Evolutionary conservation across 257 asterid genomes (phyloP).

Genomic region (Capsicum rhomboideum): DNA sequence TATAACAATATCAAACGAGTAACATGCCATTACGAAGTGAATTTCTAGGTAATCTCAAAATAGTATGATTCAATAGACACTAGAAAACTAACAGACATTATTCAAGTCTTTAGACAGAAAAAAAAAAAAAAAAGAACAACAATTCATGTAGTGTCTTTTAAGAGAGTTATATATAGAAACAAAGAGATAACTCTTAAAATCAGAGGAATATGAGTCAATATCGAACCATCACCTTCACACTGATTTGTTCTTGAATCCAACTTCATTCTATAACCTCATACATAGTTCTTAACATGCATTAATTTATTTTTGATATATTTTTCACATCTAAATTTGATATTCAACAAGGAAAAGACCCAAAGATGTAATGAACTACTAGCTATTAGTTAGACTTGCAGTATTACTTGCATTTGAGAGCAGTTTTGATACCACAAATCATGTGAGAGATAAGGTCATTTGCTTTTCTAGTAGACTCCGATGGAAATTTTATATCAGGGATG

Average conservation of each 20-base stretch:
- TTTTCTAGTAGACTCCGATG: slow-evolving; percentile 47
- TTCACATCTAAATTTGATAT: not conserved
- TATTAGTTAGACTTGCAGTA: not conserved
- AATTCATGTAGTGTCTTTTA: not conserved
- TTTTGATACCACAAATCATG: slow-evolving; percentile 8
- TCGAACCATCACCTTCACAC: slow-evolving; percentile 63
- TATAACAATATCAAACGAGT: too few species aligned
- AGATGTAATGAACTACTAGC: not conserved
- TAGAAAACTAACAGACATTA: too few species aligned
- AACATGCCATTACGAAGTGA: too few species aligned
- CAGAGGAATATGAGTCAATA: slow-evolving; percentile 47
- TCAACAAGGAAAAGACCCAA: not conserved
- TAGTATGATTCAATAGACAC: too few species aligned
- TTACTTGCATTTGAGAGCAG: slow-evolving; percentile 25
- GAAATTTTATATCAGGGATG: slow-evolving; percentile 41
- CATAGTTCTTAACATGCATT: not conserved
- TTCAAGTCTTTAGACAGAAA: too few species aligned
- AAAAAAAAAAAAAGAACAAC: not conserved
- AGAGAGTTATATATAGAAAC: not conserved
- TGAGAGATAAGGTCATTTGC: slow-evolving; percentile 50
- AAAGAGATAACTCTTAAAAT: not conserved
- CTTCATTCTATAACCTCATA: not conserved
- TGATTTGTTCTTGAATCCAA: slow-evolving; percentile 78
- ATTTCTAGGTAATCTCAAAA: too few species aligned
- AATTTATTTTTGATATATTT: too few species aligned